Base-by-base conservation (phyloP, 2,329 filamentous ascomycete genomes). In the Diaporthe sp. region DNA sequence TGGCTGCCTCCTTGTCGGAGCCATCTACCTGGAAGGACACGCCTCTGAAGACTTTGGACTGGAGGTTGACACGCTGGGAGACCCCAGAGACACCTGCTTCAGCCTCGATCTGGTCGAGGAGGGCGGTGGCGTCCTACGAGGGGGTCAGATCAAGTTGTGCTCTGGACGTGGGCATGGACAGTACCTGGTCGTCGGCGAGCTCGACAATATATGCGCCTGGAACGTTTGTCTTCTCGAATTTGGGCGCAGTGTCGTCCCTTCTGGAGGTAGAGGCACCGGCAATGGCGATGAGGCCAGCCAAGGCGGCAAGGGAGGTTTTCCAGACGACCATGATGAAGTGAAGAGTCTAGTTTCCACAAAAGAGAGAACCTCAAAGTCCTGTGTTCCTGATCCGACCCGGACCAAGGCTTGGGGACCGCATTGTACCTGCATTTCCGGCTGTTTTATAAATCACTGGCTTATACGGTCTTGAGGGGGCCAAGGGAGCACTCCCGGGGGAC, bases 181-280 rank as follows among this genome's bases (percentile, higher is more conserved):
- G n/a, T 69, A 69, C 78, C 69, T 75, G 70, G 49, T 62, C 73
- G 17, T 78, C 78, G 10, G 76, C 72, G 15, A 81, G 79, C 62
- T 81, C 79, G 51, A 79, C 79, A 22, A 81, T 79, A 58, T 78
- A 77, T n/a, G 75, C 70, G 46, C 73, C 75, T 31, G 75, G 69
- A 13, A 71, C 28, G 15, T 37, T 67, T 22, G 55, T 68, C 46
- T 25, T 25, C 12, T 55, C 65, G 3, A 69, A 28, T 5, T 3
- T 55, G 34, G 65, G 65, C 46, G 34, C 15, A 15, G 46, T 42
- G 6, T 55, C 25, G 37, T 69, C 49, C n/a, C 49, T 55, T 22
- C 2, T n/a, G 65, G 34, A 34, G 13, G 65, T 7, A 13, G 65
- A 69, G 65, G 65, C 49, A 37, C 34, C 19, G 49, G 65, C 65